Conservation (phyloP, 2,329 filamentous ascomycete species). For the Xylogone sp. region DNA sequence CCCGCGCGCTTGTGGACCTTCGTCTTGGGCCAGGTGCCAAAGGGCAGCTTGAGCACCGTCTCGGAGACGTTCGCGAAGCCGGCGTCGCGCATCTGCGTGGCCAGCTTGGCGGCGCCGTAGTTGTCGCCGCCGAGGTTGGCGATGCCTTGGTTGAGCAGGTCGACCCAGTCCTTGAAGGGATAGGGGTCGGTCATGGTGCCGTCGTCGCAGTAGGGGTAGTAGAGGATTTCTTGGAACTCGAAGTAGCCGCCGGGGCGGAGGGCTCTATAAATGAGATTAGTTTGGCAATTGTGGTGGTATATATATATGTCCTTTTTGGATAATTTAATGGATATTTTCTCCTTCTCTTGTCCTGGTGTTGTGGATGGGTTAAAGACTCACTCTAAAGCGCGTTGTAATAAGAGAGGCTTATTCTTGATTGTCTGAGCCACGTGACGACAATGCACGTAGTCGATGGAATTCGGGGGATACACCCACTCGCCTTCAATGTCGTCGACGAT, state of each 20-base stretch:
- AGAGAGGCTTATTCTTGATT: conserved; percentile 18
- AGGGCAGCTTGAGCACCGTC: conserved; percentile 48
- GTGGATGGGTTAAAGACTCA: too few species aligned
- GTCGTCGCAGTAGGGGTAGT: conserved; percentile 38
- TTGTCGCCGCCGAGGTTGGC: conserved; percentile 16
- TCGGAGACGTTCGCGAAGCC: conserved; percentile 55
- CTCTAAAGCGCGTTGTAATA: conserved; percentile 15
- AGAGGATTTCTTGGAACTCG: conserved; percentile 41
- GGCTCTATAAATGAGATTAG: too few species aligned
- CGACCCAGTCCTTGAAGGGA: conserved; percentile 20
- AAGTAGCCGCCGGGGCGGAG: conserved; percentile 45
- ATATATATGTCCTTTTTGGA: too few species aligned
- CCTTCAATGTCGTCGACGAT: conserved; percentile 43
- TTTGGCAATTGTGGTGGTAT: too few species aligned
- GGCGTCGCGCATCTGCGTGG: conserved; percentile 32
- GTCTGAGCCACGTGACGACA: conserved; percentile 33
- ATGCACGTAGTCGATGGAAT: conserved; percentile 57
- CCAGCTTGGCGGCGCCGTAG: conserved; percentile 18
- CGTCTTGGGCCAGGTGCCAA: conserved; percentile 49
- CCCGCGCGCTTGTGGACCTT: conserved; percentile 19
- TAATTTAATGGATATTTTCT: not conserved
- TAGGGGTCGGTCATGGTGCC: conserved; percentile 26
- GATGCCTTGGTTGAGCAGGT: conserved; percentile 15
- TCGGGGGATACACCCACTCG: conserved; percentile 41
- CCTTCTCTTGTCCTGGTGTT: too few species aligned